These are phyloP conservation scores for Maudiozyma pseudohumilis DNA, from an alignment of 805 yeast species.

Conservation along the genomic window DNA sequence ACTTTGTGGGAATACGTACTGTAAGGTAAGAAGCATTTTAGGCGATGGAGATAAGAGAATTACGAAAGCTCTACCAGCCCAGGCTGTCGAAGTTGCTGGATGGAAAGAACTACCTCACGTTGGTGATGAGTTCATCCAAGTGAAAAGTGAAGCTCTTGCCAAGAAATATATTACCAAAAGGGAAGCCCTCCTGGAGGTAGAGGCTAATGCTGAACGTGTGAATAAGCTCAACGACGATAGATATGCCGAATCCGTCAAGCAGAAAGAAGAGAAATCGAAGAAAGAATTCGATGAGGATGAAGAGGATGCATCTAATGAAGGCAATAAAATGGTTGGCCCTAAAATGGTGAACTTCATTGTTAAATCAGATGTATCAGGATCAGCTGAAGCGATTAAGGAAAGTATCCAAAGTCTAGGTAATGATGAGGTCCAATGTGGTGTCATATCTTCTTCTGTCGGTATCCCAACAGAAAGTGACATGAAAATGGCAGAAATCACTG, in stretches of 20 bases:
- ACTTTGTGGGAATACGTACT: constrained; percentile 80
- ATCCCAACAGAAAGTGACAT: constrained; percentile 57
- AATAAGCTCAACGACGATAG: constrained; percentile 60
- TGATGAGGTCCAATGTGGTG: constrained; percentile 64
- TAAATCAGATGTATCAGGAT: constrained; percentile 89
- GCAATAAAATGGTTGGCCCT: constrained; percentile 17
- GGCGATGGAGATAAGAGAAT: constrained; percentile 62
- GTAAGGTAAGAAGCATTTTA: constrained; percentile 69
- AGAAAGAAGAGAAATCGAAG: constrained; percentile 31
- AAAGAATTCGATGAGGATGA: constrained; percentile 39
- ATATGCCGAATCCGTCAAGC: constrained; percentile 34
- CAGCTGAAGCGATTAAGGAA: constrained; percentile 86
- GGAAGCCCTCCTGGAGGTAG: constrained; percentile 46
- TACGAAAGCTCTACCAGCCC: constrained; percentile 68
- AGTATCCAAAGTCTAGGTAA: constrained; percentile 78
- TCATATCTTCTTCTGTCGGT: constrained; percentile 72
- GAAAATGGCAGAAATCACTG: constrained; percentile 57
- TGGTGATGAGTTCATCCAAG: constrained; percentile 76
- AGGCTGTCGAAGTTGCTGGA: constrained; percentile 85
- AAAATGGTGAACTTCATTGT: constrained; percentile 51
- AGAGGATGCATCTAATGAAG: constrained; percentile 22
- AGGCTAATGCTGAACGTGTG: constrained; percentile 52
- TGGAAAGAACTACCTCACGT: constrained; percentile 92
- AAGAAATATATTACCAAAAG: constrained; percentile 66
- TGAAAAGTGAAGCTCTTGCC: constrained; percentile 62